Evolutionary conservation across 306 rosid genomes (phyloP), one percentile per base, ranked within the genome.

Genomic region (Carpinus fangiana): DNA sequence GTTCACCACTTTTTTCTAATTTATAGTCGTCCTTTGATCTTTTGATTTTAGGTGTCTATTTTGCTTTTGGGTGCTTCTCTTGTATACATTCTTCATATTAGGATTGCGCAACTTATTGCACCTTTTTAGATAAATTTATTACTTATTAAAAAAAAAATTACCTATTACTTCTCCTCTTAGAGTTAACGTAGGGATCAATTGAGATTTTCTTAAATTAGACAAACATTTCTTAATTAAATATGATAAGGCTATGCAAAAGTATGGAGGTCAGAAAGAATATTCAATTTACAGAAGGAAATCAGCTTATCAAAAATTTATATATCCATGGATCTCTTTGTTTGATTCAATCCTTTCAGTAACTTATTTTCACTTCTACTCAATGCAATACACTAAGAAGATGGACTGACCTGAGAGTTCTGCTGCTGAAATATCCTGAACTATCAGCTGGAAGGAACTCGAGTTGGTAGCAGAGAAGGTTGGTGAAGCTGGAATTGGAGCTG

Each of bases 391-490:
- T 31, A 65, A 81, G 83, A 84, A 87, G 55, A 79, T 77, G 75
- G 77, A 86, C 89, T 85, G 77, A 92, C 98, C 96, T 85, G 93
- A 89, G 72, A 80, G 88, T 34, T 87, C 93, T 53, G 34, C 92
- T 48, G 86, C 88, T 61, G 97, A 87, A 88, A 90, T 53, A 80
- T 92, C 98, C 84, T 92, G 92, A 83, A 90, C 93, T 60, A 82
- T 84, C 66, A 88, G 82, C 73, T 84, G 86, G 75, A 76, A 70
- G 74, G 91, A 28, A 48, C 71, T 84, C 67, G 89, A 76, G 76
- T 80, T 64, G 8, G 77, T 28, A 57, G 90, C 38, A 86, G 88
- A 84, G 53, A 28, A 12, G 48, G 72, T 57, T 23, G 79, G 83
- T 72, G 89, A 43, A 79, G 83, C 84, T 72, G 91, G 41, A 82